These are phyloP conservation scores for Peniophora sp. DNA, from an alignment of 1,284 basidiomycete genomes.

Conservation along the genomic window DNA sequence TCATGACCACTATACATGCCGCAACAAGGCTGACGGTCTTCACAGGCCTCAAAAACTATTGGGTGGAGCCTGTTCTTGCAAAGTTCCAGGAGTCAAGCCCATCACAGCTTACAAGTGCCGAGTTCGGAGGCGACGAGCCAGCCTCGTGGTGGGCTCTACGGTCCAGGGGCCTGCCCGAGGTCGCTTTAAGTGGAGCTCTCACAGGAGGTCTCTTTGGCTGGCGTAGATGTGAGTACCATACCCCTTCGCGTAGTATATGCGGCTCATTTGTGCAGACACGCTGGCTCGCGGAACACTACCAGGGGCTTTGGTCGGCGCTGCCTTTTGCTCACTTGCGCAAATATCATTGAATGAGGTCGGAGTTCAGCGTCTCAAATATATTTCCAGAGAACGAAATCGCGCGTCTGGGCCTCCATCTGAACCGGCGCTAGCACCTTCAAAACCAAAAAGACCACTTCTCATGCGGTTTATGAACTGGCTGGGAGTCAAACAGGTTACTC, in stretches of 20 bases:
- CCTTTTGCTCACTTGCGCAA: constrained; percentile 52
- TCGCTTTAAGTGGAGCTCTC: constrained; percentile 34
- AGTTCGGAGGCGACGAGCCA: too few relatives aligned
- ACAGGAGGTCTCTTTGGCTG: constrained; percentile 46
- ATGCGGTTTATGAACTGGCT: constrained; percentile 33
- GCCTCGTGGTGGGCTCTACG: too few relatives aligned
- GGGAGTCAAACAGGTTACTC: constrained; percentile 46
- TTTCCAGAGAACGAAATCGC: constrained; percentile 25
- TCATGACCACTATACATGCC: constrained; percentile 8
- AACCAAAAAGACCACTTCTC: constrained; percentile 13
- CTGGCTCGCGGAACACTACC: constrained; percentile 36
- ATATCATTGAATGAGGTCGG: constrained; percentile 56
- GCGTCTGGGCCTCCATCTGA: constrained; percentile 7
- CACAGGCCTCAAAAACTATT: too few relatives aligned
- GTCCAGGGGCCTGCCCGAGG: too few relatives aligned
- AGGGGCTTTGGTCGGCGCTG: constrained; percentile 45
- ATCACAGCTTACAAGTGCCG: too few relatives aligned
- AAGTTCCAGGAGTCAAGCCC: too few relatives aligned
- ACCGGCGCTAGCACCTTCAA: constrained; percentile 5
- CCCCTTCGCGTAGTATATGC: constrained; percentile 1
- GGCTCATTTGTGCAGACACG: constrained; percentile 17
- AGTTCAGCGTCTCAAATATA: constrained; percentile 46
- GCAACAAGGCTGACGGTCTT: too few relatives aligned
- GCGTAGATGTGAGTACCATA: constrained; percentile 32
- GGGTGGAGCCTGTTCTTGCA: too few relatives aligned